Percentiles rank a stretch among this genome's conserved stretches.
These are phyloP conservation scores for Fusarium albosuccineum DNA, from an alignment of 2,329 filamentous ascomycete genomes.

Conservation along the genomic window DNA sequence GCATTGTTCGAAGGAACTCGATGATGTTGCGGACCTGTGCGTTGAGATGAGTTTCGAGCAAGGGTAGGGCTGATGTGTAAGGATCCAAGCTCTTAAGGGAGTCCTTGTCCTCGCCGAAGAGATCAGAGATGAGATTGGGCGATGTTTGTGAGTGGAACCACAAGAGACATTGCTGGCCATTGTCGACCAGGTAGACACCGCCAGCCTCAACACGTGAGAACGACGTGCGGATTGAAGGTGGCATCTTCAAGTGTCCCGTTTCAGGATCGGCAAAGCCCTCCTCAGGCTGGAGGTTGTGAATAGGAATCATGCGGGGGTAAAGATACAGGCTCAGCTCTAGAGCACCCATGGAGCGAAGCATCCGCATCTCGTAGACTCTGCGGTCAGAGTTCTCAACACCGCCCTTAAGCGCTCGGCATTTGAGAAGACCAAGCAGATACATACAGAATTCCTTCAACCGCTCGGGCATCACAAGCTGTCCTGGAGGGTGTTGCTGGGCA, in stretches of 20 bases:
- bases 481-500: constrained; percentile 85
- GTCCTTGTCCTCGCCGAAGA: constrained; percentile 82
- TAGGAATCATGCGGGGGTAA: constrained; percentile 91
- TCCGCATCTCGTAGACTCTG: constrained; percentile 89
- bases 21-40: constrained; percentile 95
- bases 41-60: constrained; percentile 92
- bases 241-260: constrained; percentile 88
- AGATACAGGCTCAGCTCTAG: constrained; percentile 91
- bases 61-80: constrained; percentile 82
- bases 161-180: constrained; percentile 89
- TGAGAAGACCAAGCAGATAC: constrained; percentile 92
- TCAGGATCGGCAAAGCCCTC: constrained; percentile 93
- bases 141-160: constrained; percentile 96
- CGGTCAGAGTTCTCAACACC: constrained; percentile 92
- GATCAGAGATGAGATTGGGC: constrained; percentile 88
- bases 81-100: constrained; percentile 83
- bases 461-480: constrained; percentile 94
- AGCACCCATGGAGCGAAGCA: constrained; percentile 89
- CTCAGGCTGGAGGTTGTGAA: constrained; percentile 88
- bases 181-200: constrained; percentile 94
- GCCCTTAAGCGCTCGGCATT: constrained; percentile 93
- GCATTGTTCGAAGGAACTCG: constrained; percentile 83
- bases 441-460: constrained; percentile 96
- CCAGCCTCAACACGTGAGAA: constrained; percentile 92
- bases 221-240: constrained; percentile 81